phyloP scores from a whole-genome alignment of 192 early-diverging fungal species.

The Kickxella alabastrina region DNA sequence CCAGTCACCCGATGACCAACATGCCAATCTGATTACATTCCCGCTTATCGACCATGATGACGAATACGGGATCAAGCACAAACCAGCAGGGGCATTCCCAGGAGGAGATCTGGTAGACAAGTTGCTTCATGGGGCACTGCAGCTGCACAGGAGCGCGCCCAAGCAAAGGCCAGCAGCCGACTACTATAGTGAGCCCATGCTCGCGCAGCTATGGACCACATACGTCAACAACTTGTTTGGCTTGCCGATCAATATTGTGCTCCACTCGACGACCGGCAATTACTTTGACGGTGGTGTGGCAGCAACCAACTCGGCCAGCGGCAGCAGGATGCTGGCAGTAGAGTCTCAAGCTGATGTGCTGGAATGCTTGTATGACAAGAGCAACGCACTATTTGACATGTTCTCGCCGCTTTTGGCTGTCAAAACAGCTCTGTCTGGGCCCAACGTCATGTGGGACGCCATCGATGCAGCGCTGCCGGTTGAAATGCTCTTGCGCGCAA shows the following conservation, averaged over 20 bases:
- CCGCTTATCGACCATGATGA: not conserved
- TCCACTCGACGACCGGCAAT: constrained; percentile 3
- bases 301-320: not conserved
- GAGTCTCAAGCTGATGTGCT: not conserved
- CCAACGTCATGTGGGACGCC: constrained; percentile 14
- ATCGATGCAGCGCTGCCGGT: constrained; percentile 9
- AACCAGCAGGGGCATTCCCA: not conserved
- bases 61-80: not conserved
- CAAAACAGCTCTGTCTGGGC: constrained; percentile 1
- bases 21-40: not conserved
- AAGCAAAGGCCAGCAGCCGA: constrained; percentile 2
- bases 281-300: not conserved
- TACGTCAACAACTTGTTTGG: constrained; percentile 14
- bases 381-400: constrained; percentile 8
- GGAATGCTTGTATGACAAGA: constrained; percentile 13
- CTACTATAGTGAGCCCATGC: constrained; percentile 12
- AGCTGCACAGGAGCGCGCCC: not conserved
- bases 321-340: not conserved
- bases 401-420: constrained; percentile 19
- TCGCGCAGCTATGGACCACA: constrained; percentile 17
- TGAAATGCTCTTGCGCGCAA: constrained; percentile 1
- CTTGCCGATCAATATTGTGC: constrained; percentile 8
- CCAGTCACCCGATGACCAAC: not conserved
- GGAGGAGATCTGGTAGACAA: constrained; percentile 12
- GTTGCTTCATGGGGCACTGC: constrained; percentile 14